These are phyloP conservation scores for Lepraria neglecta DNA, from an alignment of 495 filamentous ascomycete species.

Conservation along the genomic window DNA sequence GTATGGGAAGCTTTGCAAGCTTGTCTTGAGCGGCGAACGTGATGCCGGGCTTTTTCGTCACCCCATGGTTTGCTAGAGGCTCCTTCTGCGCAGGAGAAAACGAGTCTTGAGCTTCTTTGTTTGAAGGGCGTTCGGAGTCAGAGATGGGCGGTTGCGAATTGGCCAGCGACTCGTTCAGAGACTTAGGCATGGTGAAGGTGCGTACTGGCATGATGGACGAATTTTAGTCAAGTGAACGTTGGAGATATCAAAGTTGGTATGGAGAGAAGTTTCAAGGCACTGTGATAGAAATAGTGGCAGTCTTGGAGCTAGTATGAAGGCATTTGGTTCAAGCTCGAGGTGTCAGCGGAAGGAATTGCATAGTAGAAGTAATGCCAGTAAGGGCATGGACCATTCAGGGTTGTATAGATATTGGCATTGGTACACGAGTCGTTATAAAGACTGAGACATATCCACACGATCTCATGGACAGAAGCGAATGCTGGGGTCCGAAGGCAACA, in stretches of 20 bases:
- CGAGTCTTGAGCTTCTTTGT: slow-evolving; percentile 36
- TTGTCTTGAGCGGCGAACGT: slow-evolving; percentile 87
- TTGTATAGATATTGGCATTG: background rate
- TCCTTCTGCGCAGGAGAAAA: slow-evolving; percentile 39
- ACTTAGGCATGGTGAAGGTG: slow-evolving; percentile 52
- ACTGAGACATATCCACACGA: background rate
- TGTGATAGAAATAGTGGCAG: slow-evolving; percentile 90
- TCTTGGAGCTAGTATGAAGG: slow-evolving; percentile 78
- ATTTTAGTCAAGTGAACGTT: slow-evolving; percentile 55
- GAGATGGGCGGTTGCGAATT: slow-evolving; percentile 29
- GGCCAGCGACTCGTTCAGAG: slow-evolving; percentile 59
- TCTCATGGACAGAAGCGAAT: slow-evolving; percentile 6
- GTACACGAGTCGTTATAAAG: background rate
- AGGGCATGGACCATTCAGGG: background rate
- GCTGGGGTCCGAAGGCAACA: background rate
- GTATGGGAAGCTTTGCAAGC: slow-evolving; percentile 87
- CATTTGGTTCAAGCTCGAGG: slow-evolving; percentile 44
- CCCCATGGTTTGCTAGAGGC: slow-evolving; percentile 40
- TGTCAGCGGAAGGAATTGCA: slow-evolving; percentile 1
- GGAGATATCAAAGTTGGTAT: slow-evolving; percentile 70
- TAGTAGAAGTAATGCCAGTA: background rate
- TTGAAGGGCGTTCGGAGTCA: slow-evolving; percentile 27
- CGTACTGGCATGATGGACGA: slow-evolving; percentile 37
- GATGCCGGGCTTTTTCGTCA: slow-evolving; percentile 53
- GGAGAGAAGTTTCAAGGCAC: slow-evolving; percentile 72